Evolutionary conservation across 805 yeast genomes (phyloP).

Genomic region (Priceomyces haplophilus): DNA sequence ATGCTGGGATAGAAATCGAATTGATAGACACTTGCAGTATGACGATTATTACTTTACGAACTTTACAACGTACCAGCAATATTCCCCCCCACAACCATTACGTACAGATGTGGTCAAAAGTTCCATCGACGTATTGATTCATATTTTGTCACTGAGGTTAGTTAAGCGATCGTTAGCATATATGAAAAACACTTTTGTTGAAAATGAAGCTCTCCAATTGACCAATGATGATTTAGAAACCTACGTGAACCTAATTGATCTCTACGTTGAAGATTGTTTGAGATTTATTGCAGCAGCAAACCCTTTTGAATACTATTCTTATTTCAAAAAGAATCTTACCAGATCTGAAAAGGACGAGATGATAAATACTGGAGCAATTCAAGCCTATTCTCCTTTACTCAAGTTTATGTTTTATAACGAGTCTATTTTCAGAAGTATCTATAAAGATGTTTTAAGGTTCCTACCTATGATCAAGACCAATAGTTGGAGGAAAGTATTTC

Average conservation of each 20-base stretch:
- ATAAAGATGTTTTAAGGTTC: conserved; percentile 19
- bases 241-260: conserved; percentile 29
- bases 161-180: conserved; percentile 26
- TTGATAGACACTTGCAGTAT: conserved; percentile 6
- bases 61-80: conserved; percentile 28
- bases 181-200: conserved; percentile 15
- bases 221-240: not conserved
- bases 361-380: conserved; percentile 26
- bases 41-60: conserved; percentile 13
- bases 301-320: conserved; percentile 30
- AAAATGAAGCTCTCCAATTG: not conserved
- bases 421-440: conserved; percentile 20
- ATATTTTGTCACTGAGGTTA: conserved; percentile 28
- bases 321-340: conserved; percentile 24
- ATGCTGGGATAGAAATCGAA: conserved; percentile 27
- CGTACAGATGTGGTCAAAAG: conserved; percentile 14
- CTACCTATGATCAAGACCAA: conserved; percentile 28
- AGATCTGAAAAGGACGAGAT: conserved; percentile 21
- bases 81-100: conserved; percentile 27
- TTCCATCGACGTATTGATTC: conserved; percentile 27
- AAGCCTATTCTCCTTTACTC: conserved; percentile 33
- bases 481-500: conserved; percentile 36
- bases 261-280: conserved; percentile 26
- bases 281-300: conserved; percentile 37
- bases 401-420: conserved; percentile 29